Conservation (phyloP, 805 yeast genomes). For the Metschnikowia lunata region DNA sequence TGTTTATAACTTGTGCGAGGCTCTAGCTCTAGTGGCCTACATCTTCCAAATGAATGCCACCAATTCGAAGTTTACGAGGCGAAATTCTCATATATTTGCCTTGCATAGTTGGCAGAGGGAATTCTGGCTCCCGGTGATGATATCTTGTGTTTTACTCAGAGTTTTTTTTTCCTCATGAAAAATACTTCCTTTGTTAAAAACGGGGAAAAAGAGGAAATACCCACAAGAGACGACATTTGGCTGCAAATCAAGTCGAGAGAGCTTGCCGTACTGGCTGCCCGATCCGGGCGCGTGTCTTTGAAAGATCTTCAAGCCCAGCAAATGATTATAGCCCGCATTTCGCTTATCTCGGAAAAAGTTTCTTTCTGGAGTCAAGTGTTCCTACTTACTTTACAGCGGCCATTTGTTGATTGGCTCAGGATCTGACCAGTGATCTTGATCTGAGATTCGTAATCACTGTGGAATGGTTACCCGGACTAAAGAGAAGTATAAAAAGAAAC, state of each 20-base stretch:
- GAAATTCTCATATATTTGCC: conserved; percentile 25
- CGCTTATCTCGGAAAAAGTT: conserved; percentile 2
- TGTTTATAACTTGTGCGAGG: conserved; percentile 24
- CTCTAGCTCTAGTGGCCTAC: conserved; percentile 17
- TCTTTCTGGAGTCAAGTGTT: conserved; percentile 19
- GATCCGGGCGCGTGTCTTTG: conserved; percentile 6
- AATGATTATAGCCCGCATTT: conserved; percentile 10
- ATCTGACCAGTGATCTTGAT: no score
- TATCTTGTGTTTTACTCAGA: conserved; percentile 31
- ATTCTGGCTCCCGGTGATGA: conserved; percentile 27
- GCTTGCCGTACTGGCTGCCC: conserved; percentile 11
- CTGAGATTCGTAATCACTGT: no score
- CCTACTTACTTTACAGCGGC: no score
- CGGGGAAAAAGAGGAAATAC: conserved; percentile 6
- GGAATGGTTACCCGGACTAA: no score
- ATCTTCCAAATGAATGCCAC: conserved; percentile 30
- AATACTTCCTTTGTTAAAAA: conserved; percentile 40
- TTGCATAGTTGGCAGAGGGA: conserved; percentile 44
- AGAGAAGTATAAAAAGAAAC: no score
- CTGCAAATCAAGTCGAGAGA: conserved; percentile 25
- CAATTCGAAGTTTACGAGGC: conserved; percentile 16
- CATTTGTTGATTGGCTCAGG: no score
- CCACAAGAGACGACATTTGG: conserved; percentile 27
- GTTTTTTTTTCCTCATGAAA: conserved; percentile 38
- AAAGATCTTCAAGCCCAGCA: conserved; percentile 4